Conservation (phyloP, 192 early-diverging fungal species). For the Mortierella antarctica region DNA sequence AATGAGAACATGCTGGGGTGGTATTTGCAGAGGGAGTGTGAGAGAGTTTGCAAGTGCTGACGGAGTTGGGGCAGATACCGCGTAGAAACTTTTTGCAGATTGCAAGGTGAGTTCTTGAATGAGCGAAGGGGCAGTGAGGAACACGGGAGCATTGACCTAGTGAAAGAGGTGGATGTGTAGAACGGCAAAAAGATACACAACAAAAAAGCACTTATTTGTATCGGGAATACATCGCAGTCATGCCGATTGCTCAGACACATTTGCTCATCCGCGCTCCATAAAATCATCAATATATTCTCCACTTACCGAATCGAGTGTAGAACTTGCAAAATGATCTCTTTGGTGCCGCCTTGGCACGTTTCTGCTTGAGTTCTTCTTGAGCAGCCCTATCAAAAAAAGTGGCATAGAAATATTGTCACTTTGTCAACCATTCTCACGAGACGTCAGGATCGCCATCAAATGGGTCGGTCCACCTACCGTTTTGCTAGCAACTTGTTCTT, state of each 20-base stretch:
- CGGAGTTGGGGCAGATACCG: slow-evolving; percentile 56
- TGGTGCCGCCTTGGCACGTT: slow-evolving; percentile 9
- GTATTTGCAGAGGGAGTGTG: slow-evolving; percentile 67
- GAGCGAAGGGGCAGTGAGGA: slow-evolving; percentile 55
- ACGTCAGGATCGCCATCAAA: background rate
- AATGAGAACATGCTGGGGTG: slow-evolving; percentile 72
- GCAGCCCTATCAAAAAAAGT: slow-evolving; percentile 10
- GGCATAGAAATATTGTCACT: background rate
- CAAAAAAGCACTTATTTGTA: slow-evolving; percentile 2
- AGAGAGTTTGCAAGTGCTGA: slow-evolving; percentile 56
- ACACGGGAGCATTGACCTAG: slow-evolving; percentile 54
- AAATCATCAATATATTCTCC: background rate
- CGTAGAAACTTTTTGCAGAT: slow-evolving; percentile 63
- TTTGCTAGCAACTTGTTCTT: slow-evolving; percentile 33
- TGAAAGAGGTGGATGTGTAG: background rate
- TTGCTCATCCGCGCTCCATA: background rate
- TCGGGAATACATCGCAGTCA: background rate
- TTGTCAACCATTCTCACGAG: background rate
- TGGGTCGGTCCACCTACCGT: slow-evolving; percentile 8
- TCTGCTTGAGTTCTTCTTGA: slow-evolving; percentile 21
- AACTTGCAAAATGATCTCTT: slow-evolving; percentile 45
- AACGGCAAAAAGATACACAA: slow-evolving; percentile 1
- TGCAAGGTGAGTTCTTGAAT: slow-evolving; percentile 60
- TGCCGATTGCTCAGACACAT: background rate
- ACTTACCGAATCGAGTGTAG: slow-evolving; percentile 50